phyloP scores from a whole-genome alignment of 345 rosid genomes.

The Triadica sebifera region DNA sequence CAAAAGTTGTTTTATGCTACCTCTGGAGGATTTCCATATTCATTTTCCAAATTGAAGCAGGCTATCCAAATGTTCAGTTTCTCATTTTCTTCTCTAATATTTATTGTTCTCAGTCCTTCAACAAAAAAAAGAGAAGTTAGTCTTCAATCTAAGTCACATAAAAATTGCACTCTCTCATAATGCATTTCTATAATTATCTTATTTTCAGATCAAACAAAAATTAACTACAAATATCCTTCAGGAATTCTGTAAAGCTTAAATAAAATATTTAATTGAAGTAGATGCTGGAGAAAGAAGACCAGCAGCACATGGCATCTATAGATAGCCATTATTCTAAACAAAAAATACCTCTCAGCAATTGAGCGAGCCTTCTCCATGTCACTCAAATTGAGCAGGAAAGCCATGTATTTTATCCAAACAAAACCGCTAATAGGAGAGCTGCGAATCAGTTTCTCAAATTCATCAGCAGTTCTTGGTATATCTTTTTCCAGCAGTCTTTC shows the following conservation, averaged over 20 bases:
- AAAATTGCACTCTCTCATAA: background rate
- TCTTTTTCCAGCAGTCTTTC: slow-evolving; percentile 77
- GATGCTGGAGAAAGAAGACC: too few species aligned
- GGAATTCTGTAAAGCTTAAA: background rate
- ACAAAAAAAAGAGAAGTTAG: background rate
- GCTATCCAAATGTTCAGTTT: slow-evolving; percentile 97
- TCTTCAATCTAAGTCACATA: background rate
- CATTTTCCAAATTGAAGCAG: slow-evolving; percentile 88
- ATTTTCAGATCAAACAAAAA: background rate
- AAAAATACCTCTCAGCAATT: slow-evolving; percentile 76
- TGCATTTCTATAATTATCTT: background rate
- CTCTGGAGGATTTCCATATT: slow-evolving; percentile 94
- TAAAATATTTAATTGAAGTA: too few species aligned
- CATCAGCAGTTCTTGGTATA: slow-evolving; percentile 78
- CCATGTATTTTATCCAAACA: slow-evolving; percentile 91
- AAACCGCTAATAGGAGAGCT: slow-evolving; percentile 93
- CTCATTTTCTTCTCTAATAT: slow-evolving; percentile 86
- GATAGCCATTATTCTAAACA: background rate
- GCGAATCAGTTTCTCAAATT: slow-evolving; percentile 85
- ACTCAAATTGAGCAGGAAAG: slow-evolving; percentile 70
- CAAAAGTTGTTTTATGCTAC: slow-evolving; percentile 29
- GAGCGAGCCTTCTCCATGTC: slow-evolving; percentile 89
- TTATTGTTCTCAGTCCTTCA: slow-evolving; percentile 90
- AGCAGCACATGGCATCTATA: background rate
- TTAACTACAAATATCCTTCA: background rate